These are phyloP conservation scores for Trichoderma virens DNA, from an alignment of 495 filamentous ascomycete genomes.

Conservation along the genomic window DNA sequence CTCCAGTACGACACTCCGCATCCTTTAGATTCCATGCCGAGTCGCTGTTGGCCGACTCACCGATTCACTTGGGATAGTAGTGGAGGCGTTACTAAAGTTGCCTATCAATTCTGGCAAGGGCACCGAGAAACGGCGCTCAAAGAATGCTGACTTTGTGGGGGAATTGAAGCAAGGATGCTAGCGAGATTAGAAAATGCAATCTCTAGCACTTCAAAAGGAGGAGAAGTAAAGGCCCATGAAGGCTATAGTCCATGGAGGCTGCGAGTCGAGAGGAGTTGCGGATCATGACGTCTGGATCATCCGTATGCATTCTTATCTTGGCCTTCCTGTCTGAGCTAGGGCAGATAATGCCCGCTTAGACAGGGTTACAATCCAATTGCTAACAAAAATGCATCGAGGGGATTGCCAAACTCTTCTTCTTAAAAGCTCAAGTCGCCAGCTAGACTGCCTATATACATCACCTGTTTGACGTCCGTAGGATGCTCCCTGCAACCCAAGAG, in stretches of 20 bases:
- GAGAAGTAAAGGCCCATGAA: neutral
- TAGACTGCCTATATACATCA: neutral
- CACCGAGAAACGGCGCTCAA: neutral
- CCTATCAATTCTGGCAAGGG: neutral
- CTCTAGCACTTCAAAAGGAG: neutral
- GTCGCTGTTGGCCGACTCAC: neutral
- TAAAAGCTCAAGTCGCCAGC: neutral
- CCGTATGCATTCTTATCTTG: neutral
- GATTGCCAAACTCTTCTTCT: neutral
- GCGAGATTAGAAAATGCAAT: neutral
- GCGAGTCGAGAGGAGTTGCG: neutral
- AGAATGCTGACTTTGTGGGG: neutral
- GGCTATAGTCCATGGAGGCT: neutral
- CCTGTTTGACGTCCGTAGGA: neutral
- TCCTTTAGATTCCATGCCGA: neutral
- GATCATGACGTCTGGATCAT: neutral
- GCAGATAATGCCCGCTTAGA: neutral
- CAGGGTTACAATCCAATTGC: neutral
- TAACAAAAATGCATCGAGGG: neutral
- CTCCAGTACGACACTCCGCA: neutral
- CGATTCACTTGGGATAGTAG: neutral
- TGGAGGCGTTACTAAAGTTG: neutral
- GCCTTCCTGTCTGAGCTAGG: conserved; percentile 2
- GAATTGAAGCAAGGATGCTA: neutral
- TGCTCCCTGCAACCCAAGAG: neutral